Evolutionary conservation across 1,284 basidiomycete genomes (phyloP).

Genomic region (Cerioporus squamosus): DNA sequence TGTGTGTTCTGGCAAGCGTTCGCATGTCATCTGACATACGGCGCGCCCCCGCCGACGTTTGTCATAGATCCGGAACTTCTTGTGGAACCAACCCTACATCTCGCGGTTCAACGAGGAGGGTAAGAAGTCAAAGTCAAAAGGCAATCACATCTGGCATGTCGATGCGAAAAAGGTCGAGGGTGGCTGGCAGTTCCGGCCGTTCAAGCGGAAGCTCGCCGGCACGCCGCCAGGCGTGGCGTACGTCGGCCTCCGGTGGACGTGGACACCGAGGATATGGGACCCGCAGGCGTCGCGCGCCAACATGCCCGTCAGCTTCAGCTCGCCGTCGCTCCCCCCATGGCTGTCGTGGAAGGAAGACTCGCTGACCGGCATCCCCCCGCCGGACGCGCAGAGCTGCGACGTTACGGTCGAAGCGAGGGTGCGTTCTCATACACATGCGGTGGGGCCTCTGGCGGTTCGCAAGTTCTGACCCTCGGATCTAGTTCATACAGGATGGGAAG

Average conservation of each 20-base stretch:
- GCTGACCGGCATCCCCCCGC: conserved; percentile 72
- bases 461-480: conserved; percentile 23
- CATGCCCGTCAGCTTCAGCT: conserved; percentile 80
- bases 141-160: conserved; percentile 99
- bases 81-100: conserved; percentile 94
- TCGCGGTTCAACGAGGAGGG: conserved; percentile 99
- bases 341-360: conserved; percentile 86
- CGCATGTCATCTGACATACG: conserved; percentile 23
- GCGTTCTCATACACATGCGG: conserved; percentile 26
- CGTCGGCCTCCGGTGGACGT: conserved; percentile 85
- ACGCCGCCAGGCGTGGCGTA: conserved; percentile 83
- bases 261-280: conserved; percentile 97
- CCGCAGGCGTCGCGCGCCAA: conserved; percentile 87
- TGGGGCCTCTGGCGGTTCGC: background rate
- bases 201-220: conserved; percentile 86
- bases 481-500: conserved; percentile 76
- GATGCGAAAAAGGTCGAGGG: conserved; percentile 87
- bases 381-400: conserved; percentile 73
- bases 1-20: conserved; percentile 15
- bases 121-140: conserved; percentile 99
- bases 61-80: conserved; percentile 88
- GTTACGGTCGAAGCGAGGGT: conserved; percentile 77
- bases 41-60: background rate
- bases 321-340: conserved; percentile 85
- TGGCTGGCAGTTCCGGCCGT: conserved; percentile 93